These are phyloP conservation scores for Trametes elegans DNA, from an alignment of 768 basidiomycete species.

Conservation along the genomic window DNA sequence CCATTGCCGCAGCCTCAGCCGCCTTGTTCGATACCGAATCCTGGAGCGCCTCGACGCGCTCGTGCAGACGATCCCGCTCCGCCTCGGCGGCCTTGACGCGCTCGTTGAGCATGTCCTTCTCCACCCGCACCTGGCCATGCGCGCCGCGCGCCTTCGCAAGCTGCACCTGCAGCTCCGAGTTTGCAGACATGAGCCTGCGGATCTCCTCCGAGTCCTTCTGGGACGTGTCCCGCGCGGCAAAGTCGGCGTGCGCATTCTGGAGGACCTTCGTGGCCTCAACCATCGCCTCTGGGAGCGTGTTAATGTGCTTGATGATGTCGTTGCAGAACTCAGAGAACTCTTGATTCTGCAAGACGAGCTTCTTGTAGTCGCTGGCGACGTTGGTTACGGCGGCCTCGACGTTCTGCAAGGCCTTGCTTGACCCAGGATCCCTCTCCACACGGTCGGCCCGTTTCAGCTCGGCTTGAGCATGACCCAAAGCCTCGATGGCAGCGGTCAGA, in stretches of 20 bases:
- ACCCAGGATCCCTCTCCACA: conserved; percentile 17
- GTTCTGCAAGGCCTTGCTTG: conserved; percentile 32
- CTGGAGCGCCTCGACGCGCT: conserved; percentile 56
- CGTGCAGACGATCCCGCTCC: conserved; percentile 62
- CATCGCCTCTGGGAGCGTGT: conserved; percentile 58
- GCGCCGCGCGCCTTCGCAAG: conserved; percentile 73
- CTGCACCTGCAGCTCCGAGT: conserved; percentile 70
- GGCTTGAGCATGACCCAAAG: conserved; percentile 35
- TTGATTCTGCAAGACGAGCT: conserved; percentile 44
- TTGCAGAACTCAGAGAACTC: conserved; percentile 52
- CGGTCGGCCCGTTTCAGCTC: conserved; percentile 21
- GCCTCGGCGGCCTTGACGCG: conserved; percentile 57
- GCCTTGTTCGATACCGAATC: conserved; percentile 40
- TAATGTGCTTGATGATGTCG: conserved; percentile 51
- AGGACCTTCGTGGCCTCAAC: conserved; percentile 50
- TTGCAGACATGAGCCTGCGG: conserved; percentile 48
- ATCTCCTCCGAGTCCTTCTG: conserved; percentile 71
- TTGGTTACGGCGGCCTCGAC: conserved; percentile 51
- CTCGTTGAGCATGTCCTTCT: conserved; percentile 72
- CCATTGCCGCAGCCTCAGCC: conserved; percentile 45
- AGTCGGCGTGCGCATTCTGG: conserved; percentile 60
- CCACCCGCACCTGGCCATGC: conserved; percentile 76
- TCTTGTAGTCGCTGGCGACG: conserved; percentile 50
- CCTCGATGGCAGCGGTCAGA: conserved; percentile 43
- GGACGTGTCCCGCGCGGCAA: conserved; percentile 54